Percentiles rank a stretch among this genome's conserved stretches.
These are phyloP conservation scores for Dioscorea cayenensis DNA, from an alignment of 116 monocot genomes.

Conservation along the genomic window DNA sequence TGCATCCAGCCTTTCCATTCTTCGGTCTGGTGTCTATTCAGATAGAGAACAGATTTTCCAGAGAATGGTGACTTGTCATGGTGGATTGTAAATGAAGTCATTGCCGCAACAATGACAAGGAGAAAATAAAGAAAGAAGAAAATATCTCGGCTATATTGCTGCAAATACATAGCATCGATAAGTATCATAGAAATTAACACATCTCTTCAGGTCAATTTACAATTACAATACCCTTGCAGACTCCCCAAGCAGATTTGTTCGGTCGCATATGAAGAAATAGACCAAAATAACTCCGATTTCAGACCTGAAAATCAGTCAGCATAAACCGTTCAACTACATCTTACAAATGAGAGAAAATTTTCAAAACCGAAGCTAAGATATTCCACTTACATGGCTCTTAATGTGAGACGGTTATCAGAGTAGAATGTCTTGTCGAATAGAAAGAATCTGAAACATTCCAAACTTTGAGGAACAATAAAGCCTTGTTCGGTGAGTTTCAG, in stretches of 20 bases:
- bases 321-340: slow-evolving; percentile 12
- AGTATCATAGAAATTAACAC: neutral
- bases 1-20: slow-evolving; percentile 99
- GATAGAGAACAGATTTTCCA: slow-evolving; percentile 65
- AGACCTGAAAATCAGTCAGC: slow-evolving; percentile 39
- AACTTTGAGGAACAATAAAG: neutral
- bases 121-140: slow-evolving; percentile 86
- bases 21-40: slow-evolving; percentile 92
- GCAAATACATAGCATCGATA: slow-evolving; percentile 5
- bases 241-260: slow-evolving; percentile 63
- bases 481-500: neutral
- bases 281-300: slow-evolving; percentile 68
- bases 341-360: slow-evolving; percentile 1
- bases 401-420: slow-evolving; percentile 47
- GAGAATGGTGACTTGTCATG: slow-evolving; percentile 72
- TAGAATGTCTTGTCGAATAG: slow-evolving; percentile 60
- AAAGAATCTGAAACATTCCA: slow-evolving; percentile 45
- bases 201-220: neutral
- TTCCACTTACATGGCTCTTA: slow-evolving; percentile 71
- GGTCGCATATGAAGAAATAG: slow-evolving; percentile 76
- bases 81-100: slow-evolving; percentile 82
- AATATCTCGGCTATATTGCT: slow-evolving; percentile 79
- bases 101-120: slow-evolving; percentile 72
- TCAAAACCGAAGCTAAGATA: neutral
- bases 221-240: slow-evolving; percentile 45